These are phyloP conservation scores for Fomitiporia mediterranea DNA, from an alignment of 1,284 basidiomycete species.

Conservation along the genomic window DNA sequence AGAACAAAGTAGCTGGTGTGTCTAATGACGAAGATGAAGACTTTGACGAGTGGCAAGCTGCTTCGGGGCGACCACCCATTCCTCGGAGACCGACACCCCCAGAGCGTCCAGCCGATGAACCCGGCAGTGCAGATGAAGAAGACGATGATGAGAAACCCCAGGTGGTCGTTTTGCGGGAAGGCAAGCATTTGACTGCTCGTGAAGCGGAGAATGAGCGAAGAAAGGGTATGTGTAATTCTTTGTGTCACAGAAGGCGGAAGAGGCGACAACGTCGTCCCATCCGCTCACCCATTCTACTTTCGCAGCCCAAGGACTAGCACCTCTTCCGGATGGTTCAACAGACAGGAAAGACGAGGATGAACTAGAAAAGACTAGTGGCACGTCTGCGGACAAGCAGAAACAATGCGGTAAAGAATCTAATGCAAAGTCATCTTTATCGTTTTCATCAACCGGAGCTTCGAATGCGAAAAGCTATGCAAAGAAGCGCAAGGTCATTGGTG, in stretches of 20 bases:
- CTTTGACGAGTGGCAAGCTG: slow-evolving; percentile 41
- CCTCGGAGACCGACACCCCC: slow-evolving; percentile 58
- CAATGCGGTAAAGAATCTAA: slow-evolving; percentile 16
- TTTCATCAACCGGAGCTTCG: slow-evolving; percentile 35
- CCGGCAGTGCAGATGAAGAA: slow-evolving; percentile 72
- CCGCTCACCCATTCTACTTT: neutral
- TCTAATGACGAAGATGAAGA: slow-evolving; percentile 37
- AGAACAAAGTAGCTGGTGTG: slow-evolving; percentile 52
- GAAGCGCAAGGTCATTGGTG: slow-evolving; percentile 38
- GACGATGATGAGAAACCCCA: slow-evolving; percentile 77
- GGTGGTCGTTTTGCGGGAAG: slow-evolving; percentile 79
- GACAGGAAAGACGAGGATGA: slow-evolving; percentile 20
- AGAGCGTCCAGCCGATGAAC: slow-evolving; percentile 63
- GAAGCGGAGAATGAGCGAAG: slow-evolving; percentile 76
- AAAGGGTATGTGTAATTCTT: slow-evolving; percentile 53
- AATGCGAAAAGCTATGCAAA: slow-evolving; percentile 25
- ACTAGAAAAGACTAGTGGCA: slow-evolving; percentile 21
- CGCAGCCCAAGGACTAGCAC: slow-evolving; percentile 48
- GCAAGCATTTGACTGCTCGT: slow-evolving; percentile 72
- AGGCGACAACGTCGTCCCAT: neutral
- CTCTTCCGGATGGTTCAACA: slow-evolving; percentile 26
- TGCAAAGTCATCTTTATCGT: slow-evolving; percentile 32
- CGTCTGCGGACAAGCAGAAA: slow-evolving; percentile 6
- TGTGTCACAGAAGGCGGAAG: neutral
- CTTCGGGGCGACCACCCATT: slow-evolving; percentile 66